Base-by-base conservation (phyloP, 192 early-diverging fungal species). In the Coemansia sp. region DNA sequence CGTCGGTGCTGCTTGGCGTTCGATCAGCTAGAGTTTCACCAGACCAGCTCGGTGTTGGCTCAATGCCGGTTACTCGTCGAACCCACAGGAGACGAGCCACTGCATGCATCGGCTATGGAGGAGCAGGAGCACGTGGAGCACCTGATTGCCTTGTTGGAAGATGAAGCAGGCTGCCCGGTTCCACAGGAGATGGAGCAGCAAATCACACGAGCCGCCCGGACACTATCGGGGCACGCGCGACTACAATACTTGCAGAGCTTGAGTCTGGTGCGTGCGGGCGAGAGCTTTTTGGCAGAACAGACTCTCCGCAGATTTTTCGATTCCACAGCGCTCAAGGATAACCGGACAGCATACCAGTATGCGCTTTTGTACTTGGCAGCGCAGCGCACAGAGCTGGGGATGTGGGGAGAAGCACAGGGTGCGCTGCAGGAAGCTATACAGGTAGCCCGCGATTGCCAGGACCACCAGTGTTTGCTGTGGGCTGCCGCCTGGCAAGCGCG, bases 11-110 rank as follows among this genome's bases (percentile, higher is more conserved):
- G 48, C 10, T 34, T 76, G 58, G 72, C 72, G 1, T 76, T 69
- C 28, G 50, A 64, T 14, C 72, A 64, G 53, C 52, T 76, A 25
- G 72, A 76, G 54, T 76, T 76, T 45, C 62, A 76, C 46, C 53
- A 65, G 26, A 55, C 48, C 6, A 45, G 53, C 34, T 9, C 5
- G 33, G 46, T 76, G 20, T 53, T 58, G 27, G 27, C 19, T 1
- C 1, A 19, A 9, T 17, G 25, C 10, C 34, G 14, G 34, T 17
- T 14, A 33, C 29, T 11, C 43, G 30, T 37, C n/a, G n/a, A n/a
- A n/a, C n/a, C n/a, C n/a, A n/a, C n/a, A n/a, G n/a, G n/a, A n/a
- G n/a, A n/a, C n/a, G n/a, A n/a, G n/a, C n/a, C n/a, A n/a, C n/a
- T n/a, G n/a, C n/a, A n/a, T n/a, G n/a, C n/a, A n/a, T 59, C 68